Conservation (phyloP, 441 rosid species). For the Gossypium davidsonii region DNA sequence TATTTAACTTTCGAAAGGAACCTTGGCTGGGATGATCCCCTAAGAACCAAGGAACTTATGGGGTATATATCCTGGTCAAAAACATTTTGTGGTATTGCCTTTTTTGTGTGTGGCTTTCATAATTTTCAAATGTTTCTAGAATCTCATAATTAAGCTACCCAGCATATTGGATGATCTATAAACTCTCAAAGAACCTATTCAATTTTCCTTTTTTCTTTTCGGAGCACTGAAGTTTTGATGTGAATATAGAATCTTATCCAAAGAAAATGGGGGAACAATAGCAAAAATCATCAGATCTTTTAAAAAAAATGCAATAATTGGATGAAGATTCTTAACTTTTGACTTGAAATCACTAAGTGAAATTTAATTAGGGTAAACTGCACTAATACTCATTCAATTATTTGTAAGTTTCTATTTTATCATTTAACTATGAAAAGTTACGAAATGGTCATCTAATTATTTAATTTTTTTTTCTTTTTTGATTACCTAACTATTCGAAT, state of each 20-base stretch:
- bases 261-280: too few species aligned
- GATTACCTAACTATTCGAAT: too few species aligned
- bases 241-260: neutral
- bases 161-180: neutral
- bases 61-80: neutral
- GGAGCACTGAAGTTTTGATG: neutral
- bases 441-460: too few species aligned
- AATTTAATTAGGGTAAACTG: too few species aligned
- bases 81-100: neutral
- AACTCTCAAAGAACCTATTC: neutral
- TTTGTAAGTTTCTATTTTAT: too few species aligned
- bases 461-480: too few species aligned
- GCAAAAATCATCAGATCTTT: too few species aligned
- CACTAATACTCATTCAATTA: too few species aligned
- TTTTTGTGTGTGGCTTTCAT: neutral
- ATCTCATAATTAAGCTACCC: neutral
- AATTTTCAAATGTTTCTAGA: neutral
- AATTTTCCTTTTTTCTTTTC: too few species aligned
- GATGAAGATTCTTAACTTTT: slow-evolving; percentile 9
- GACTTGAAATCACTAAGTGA: neutral
- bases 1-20: neutral
- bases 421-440: too few species aligned
- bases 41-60: neutral
- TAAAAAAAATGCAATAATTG: neutral
- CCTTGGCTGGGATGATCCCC: neutral